Evolutionary conservation across 768 basidiomycete species (phyloP).

Genomic region (Boletus subcaerulescens): DNA sequence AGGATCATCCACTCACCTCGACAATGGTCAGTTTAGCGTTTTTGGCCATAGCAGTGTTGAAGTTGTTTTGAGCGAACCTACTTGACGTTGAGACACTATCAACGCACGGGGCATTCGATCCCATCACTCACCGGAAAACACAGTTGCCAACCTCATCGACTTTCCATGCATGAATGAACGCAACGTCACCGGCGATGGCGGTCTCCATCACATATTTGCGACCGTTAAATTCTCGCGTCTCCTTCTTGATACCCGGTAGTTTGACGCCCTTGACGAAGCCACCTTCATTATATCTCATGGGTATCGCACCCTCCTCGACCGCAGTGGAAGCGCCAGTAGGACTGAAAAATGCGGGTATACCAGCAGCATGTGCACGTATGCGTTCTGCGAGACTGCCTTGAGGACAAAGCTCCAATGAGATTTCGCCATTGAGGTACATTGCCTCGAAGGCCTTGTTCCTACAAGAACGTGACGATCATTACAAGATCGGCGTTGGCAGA

Average conservation of each 20-base stretch:
- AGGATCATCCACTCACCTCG: constrained; percentile 49
- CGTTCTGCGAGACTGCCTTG: constrained; percentile 91
- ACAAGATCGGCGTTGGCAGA: neutral
- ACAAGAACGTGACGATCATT: neutral
- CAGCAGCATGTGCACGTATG: constrained; percentile 83
- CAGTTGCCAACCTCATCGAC: constrained; percentile 90
- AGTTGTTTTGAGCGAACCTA: constrained; percentile 88
- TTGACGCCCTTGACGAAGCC: constrained; percentile 70
- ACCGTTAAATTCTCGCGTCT: constrained; percentile 74
- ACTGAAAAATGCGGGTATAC: constrained; percentile 92
- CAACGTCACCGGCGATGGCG: constrained; percentile 76
- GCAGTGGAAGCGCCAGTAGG: constrained; percentile 88
- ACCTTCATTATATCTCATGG: constrained; percentile 73
- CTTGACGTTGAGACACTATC: neutral
- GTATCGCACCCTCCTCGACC: constrained; percentile 75
- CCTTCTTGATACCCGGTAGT: constrained; percentile 72
- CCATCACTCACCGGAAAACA: constrained; percentile 66
- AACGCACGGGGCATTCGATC: neutral
- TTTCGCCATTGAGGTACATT: constrained; percentile 74
- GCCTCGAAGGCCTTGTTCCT: constrained; percentile 87
- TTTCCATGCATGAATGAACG: constrained; percentile 89
- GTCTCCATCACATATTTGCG: constrained; percentile 79
- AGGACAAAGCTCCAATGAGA: constrained; percentile 85
- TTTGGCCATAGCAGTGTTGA: constrained; percentile 82
- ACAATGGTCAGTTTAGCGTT: constrained; percentile 89